These are phyloP conservation scores for Tricholoma terreum DNA, from an alignment of 768 basidiomycete species.

Conservation along the genomic window DNA sequence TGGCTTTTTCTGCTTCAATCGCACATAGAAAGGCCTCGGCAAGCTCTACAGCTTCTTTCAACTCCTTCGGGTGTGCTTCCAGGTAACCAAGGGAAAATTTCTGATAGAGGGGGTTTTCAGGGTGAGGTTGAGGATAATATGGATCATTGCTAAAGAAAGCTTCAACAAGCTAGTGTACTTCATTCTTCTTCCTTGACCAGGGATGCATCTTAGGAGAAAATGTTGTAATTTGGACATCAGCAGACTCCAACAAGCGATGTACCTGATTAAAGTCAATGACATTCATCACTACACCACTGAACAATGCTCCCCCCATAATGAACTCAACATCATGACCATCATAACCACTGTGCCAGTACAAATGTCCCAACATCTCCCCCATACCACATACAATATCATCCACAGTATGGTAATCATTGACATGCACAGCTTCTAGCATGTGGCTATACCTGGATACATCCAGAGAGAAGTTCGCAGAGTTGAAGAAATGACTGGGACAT, in stretches of 20 bases:
- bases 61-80: constrained; percentile 12
- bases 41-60: neutral
- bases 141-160: constrained; percentile 29
- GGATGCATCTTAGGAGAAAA: neutral
- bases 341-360: constrained; percentile 24
- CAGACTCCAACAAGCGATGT: neutral
- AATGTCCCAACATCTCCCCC: constrained; percentile 27
- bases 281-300: constrained; percentile 13
- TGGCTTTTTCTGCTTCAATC: constrained; percentile 1
- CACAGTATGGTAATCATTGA: neutral
- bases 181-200: constrained; percentile 2
- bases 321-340: constrained; percentile 33
- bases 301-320: constrained; percentile 22
- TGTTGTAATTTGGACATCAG: neutral
- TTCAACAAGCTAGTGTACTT: constrained; percentile 20
- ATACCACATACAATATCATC: constrained; percentile 15
- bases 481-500: neutral
- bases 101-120: constrained; percentile 18
- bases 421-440: neutral
- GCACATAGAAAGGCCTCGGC: neutral
- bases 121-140: constrained; percentile 28
- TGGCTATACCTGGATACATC: neutral
- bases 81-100: constrained; percentile 22
- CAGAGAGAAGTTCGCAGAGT: neutral
- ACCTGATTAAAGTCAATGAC: constrained; percentile 33